Evolutionary conservation across 345 rosid genomes (phyloP).

Genomic region (Corchorus capsularis): DNA sequence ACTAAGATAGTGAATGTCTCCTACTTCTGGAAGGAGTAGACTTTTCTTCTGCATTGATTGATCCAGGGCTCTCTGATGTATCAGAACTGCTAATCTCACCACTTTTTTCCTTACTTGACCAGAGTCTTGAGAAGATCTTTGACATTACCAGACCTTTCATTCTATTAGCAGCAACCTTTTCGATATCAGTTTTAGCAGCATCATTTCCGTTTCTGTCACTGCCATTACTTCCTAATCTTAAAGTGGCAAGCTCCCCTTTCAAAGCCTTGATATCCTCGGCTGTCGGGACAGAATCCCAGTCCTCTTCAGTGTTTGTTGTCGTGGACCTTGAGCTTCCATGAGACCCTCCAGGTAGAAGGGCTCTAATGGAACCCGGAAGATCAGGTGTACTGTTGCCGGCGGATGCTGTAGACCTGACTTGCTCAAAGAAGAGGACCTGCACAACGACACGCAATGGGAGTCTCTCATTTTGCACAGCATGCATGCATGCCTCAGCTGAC

Average conservation of each 20-base stretch:
- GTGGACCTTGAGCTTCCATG: constrained; percentile 84
- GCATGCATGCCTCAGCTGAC: constrained; percentile 77
- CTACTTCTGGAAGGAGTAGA: constrained; percentile 75
- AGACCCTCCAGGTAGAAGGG: constrained; percentile 60
- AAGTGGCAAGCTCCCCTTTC: constrained; percentile 64
- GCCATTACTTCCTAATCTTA: constrained; percentile 33
- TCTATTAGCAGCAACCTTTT: constrained; percentile 40
- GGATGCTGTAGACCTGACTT: constrained; percentile 54
- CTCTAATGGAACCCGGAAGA: constrained; percentile 46
- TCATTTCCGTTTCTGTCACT: constrained; percentile 31
- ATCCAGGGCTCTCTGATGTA: constrained; percentile 69
- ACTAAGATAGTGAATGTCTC: constrained; percentile 58
- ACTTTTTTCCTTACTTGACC: constrained; percentile 62
- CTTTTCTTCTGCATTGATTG: constrained; percentile 66
- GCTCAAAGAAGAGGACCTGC: constrained; percentile 90
- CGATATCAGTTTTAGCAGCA: constrained; percentile 35
- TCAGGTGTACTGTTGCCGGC: constrained; percentile 63
- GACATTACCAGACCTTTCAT: constrained; percentile 63
- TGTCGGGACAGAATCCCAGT: constrained; percentile 83
- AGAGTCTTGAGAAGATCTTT: constrained; percentile 56
- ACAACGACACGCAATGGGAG: constrained; percentile 81
- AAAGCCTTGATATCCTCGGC: constrained; percentile 70
- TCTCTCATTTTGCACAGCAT: constrained; percentile 87
- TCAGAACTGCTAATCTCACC: constrained; percentile 71
- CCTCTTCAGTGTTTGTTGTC: constrained; percentile 83